Evolutionary conservation across 2,329 filamentous ascomycete genomes (phyloP).

Genomic region (Coniochaeta sp.): DNA sequence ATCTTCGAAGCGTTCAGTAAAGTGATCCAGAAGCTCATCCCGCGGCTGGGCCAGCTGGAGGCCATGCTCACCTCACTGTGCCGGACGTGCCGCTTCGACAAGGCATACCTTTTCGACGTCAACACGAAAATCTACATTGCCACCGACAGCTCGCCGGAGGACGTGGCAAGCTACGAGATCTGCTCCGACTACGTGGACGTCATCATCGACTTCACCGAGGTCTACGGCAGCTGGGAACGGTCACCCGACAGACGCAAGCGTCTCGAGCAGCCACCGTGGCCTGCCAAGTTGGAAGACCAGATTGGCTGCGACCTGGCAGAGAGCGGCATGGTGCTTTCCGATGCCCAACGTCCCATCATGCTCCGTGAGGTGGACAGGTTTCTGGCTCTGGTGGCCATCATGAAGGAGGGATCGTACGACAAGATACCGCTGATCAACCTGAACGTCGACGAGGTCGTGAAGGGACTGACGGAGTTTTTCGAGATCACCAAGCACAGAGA

Average conservation of each 20-base stretch:
- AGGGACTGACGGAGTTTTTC: constrained; percentile 74
- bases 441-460: constrained; percentile 77
- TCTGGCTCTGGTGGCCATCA: constrained; percentile 75
- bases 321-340: constrained; percentile 60
- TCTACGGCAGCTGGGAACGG: constrained; percentile 73
- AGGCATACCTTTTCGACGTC: constrained; percentile 96
- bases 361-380: constrained; percentile 66
- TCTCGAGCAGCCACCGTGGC: constrained; percentile 55
- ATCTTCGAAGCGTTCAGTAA: constrained; percentile 97
- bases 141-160: constrained; percentile 85
- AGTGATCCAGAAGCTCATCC: constrained; percentile 95
- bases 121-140: constrained; percentile 98
- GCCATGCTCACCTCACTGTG: constrained; percentile 90
- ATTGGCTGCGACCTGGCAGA: constrained; percentile 59
- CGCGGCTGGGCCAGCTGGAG: constrained; percentile 86
- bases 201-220: constrained; percentile 92
- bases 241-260: constrained; percentile 45
- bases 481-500: constrained; percentile 55
- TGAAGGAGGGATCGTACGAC: constrained; percentile 78
- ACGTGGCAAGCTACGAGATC: constrained; percentile 95
- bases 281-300: constrained; percentile 56
- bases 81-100: constrained; percentile 91
- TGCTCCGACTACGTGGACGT: constrained; percentile 98
- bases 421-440: constrained; percentile 81
- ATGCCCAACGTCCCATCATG: constrained; percentile 57